These are phyloP conservation scores for Dendrobium huoshanense DNA, from an alignment of 106 monocot species.

Conservation along the genomic window DNA sequence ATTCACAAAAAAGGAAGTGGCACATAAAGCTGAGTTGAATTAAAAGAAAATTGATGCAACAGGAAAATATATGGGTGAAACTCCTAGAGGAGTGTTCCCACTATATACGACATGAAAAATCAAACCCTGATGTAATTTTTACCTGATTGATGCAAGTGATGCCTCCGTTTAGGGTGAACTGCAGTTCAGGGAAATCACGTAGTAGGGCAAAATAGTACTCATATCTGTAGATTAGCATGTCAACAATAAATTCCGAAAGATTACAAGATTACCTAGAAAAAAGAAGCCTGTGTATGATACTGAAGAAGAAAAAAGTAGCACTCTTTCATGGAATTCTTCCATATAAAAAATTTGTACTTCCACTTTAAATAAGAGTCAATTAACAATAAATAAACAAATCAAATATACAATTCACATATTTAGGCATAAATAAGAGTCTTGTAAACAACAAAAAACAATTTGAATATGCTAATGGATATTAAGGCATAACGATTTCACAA, in stretches of 20 bases:
- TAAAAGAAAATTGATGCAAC: neutral
- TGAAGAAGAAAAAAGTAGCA: neutral
- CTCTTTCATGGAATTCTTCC: neutral
- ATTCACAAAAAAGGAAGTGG: neutral
- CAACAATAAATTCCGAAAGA: neutral
- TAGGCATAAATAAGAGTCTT: neutral
- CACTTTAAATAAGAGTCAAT: neutral
- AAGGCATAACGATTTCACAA: neutral
- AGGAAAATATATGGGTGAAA: neutral
- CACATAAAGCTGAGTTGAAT: neutral
- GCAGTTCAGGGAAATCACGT: constrained; percentile 88
- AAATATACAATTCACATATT: neutral
- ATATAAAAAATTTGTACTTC: neutral
- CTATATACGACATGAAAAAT: neutral
- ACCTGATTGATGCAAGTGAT: constrained; percentile 82
- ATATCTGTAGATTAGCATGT: constrained; percentile 46
- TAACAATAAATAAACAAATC: neutral
- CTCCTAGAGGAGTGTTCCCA: neutral
- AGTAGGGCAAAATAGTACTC: constrained; percentile 87
- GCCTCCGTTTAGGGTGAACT: constrained; percentile 94
- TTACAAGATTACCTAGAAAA: neutral
- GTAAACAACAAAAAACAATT: neutral
- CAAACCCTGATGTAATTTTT: constrained; percentile 6
- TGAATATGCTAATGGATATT: neutral
- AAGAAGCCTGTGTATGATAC: neutral